Conservation (phyloP, 495 filamentous ascomycete species). For the Xylaria bambusicola region DNA sequence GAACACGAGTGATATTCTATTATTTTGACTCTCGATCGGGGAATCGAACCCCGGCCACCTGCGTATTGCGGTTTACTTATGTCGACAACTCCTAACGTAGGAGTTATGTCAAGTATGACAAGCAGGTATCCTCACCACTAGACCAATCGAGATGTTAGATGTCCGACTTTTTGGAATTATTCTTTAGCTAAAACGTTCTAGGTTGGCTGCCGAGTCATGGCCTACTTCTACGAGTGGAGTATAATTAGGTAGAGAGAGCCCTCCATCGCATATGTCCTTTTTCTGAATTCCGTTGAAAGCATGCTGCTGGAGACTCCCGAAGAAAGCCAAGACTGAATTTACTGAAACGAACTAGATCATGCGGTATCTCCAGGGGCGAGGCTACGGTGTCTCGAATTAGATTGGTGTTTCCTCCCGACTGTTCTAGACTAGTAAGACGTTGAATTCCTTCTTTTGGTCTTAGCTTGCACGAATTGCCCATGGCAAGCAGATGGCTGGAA, state of each 20-base stretch:
- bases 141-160: conserved; percentile 18
- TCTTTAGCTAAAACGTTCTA: neutral
- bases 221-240: no score
- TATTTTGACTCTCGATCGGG: conserved; percentile 36
- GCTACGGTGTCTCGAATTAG: no score
- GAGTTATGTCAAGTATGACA: no score
- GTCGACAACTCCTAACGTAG: no score
- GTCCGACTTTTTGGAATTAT: neutral
- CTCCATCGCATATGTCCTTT: neutral
- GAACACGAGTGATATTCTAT: neutral
- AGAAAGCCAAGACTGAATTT: no score
- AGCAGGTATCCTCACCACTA: conserved; percentile 19
- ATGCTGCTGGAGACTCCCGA: no score
- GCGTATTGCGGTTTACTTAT: conserved; percentile 16
- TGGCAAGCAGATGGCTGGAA: no score
- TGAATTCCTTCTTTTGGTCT: neutral
- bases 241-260: neutral
- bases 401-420: no score
- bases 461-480: neutral
- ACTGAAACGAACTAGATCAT: no score
- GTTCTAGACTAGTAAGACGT: neutral
- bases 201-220: neutral
- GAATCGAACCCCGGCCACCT: conserved; percentile 47
- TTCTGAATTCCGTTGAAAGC: no score
- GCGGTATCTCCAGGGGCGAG: no score